Percentiles rank a stretch among this genome's conserved stretches.
These are phyloP conservation scores for Lecanoromycetidae sp. DNA, from an alignment of 2,329 filamentous ascomycete genomes.

Conservation along the genomic window DNA sequence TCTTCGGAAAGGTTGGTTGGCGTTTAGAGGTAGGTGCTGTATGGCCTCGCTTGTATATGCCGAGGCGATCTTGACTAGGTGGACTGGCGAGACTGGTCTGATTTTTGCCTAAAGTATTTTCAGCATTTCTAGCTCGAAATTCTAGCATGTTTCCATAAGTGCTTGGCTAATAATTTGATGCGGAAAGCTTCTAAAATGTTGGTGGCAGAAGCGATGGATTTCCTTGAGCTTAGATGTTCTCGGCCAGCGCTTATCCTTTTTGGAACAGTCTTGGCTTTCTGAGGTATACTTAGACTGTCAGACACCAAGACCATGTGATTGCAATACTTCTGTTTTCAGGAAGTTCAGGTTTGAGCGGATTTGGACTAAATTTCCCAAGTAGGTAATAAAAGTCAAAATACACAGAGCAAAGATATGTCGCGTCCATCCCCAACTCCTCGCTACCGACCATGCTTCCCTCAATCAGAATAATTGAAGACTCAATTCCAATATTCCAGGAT, in stretches of 20 bases:
- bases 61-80: too few species aligned
- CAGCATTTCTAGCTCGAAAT: too few species aligned
- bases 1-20: not conserved
- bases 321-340: not conserved
- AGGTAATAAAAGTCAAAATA: constrained; percentile 1
- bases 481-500: too few species aligned
- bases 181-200: not conserved
- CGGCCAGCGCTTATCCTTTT: not conserved
- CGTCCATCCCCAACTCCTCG: constrained; percentile 5
- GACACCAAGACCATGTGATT: too few species aligned
- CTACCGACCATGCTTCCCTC: not conserved
- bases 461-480: too few species aligned
- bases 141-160: not conserved
- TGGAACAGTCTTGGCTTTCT: too few species aligned
- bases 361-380: not conserved
- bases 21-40: not conserved
- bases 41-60: constrained; percentile 8
- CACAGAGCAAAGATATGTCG: not conserved
- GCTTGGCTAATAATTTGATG: not conserved
- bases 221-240: not conserved
- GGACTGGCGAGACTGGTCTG: too few species aligned
- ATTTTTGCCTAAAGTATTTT: too few species aligned
- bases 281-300: too few species aligned
- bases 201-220: not conserved
- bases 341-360: not conserved